Evolutionary conservation across 78 protist genomes (phyloP).

Genomic region (Dictyostelium discoideum): dicty_2.7 NC_007089.4:2507001-2507500

Average conservation of each 20-base stretch:
- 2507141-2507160: background rate
- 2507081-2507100: background rate
- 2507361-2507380: background rate
- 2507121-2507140: background rate
- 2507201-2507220: background rate
- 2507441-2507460: background rate
- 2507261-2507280: background rate
- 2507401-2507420: background rate
- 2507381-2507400: background rate
- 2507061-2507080: background rate
- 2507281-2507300: background rate
- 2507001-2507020: background rate
- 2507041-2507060: background rate
- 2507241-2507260: background rate
- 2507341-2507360: background rate
- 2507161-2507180: constrained; percentile 11
- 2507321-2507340: background rate
- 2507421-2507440: background rate
- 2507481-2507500: background rate
- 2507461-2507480: background rate
- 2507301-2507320: background rate
- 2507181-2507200: background rate
- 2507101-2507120: background rate
- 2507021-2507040: background rate
- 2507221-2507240: background rate